Evolutionary conservation across 73 alveolate species (phyloP).

Genomic region (Tetrahymena borealis): DNA sequence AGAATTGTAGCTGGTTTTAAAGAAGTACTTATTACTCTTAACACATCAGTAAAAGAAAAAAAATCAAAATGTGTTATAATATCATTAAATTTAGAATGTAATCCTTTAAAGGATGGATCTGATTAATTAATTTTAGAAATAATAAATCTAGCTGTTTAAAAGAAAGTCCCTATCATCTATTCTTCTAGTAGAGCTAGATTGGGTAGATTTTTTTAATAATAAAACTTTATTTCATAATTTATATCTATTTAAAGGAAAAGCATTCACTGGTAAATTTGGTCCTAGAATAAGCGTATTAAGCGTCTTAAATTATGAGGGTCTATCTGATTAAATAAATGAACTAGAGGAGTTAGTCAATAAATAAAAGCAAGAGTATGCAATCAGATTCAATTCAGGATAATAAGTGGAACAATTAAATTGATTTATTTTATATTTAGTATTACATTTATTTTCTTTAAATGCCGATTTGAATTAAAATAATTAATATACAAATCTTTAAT

Average conservation of each 20-base stretch:
- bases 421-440: too few species aligned
- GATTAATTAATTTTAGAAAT: slow-evolving; percentile 22
- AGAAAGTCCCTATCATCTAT: slow-evolving; percentile 10
- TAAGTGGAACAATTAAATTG: too few species aligned
- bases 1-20: slow-evolving; percentile 39
- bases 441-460: too few species aligned
- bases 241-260: not conserved
- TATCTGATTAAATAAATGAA: slow-evolving; percentile 8
- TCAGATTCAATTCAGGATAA: too few species aligned
- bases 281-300: slow-evolving; percentile 40
- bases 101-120: slow-evolving; percentile 28
- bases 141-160: not conserved
- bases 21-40: slow-evolving; percentile 17
- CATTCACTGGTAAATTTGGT: slow-evolving; percentile 41
- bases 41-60: slow-evolving; percentile 9
- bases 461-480: too few species aligned
- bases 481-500: too few species aligned
- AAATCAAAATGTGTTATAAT: slow-evolving; percentile 11
- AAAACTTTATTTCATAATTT: not conserved
- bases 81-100: slow-evolving; percentile 3
- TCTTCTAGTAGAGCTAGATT: slow-evolving; percentile 26
- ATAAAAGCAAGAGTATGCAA: too few species aligned
- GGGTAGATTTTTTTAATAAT: not conserved
- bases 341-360: not conserved
- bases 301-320: slow-evolving; percentile 21